These are phyloP conservation scores for Sporothrix brunneoviolacea DNA, from an alignment of 2,329 filamentous ascomycete genomes.

Conservation along the genomic window DNA sequence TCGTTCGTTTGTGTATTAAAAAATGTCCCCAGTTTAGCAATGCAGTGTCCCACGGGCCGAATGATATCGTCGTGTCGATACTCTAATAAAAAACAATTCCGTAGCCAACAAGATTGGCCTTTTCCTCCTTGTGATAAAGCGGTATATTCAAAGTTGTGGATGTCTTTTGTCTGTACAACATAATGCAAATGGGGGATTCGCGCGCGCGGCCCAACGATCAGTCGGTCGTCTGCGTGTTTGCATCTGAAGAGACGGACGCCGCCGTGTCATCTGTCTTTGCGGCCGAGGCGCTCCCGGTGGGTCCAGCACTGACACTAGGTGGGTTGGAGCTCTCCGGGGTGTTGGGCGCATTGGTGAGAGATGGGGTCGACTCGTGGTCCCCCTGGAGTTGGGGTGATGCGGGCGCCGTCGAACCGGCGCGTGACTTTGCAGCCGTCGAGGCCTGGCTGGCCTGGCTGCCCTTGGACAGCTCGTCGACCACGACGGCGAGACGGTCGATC, in stretches of 20 bases:
- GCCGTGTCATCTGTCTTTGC: background rate
- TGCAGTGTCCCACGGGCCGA: no score
- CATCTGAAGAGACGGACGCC: background rate
- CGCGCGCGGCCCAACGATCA: no score
- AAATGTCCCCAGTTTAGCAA: no score
- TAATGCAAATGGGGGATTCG: no score
- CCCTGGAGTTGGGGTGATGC: slow-evolving; percentile 35
- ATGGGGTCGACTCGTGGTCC: slow-evolving; percentile 53
- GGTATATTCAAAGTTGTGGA: background rate
- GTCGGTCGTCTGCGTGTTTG: background rate
- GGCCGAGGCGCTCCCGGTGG: slow-evolving; percentile 29
- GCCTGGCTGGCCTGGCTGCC: slow-evolving; percentile 14
- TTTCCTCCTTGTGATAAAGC: no score
- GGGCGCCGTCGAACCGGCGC: slow-evolving; percentile 19
- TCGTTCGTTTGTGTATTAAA: no score
- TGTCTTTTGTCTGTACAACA: background rate
- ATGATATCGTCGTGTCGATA: no score
- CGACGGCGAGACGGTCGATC: slow-evolving; percentile 49
- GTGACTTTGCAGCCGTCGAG: slow-evolving; percentile 7
- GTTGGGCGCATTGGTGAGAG: slow-evolving; percentile 61
- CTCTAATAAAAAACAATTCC: no score
- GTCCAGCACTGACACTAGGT: slow-evolving; percentile 56
- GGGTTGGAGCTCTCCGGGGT: slow-evolving; percentile 61
- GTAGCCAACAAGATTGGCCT: no score
- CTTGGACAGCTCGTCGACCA: slow-evolving; percentile 27